Evolutionary conservation across 106 monocot genomes (phyloP), one percentile per base, ranked within the genome.

Genomic region (Dendrobium chrysotoxum): DNA sequence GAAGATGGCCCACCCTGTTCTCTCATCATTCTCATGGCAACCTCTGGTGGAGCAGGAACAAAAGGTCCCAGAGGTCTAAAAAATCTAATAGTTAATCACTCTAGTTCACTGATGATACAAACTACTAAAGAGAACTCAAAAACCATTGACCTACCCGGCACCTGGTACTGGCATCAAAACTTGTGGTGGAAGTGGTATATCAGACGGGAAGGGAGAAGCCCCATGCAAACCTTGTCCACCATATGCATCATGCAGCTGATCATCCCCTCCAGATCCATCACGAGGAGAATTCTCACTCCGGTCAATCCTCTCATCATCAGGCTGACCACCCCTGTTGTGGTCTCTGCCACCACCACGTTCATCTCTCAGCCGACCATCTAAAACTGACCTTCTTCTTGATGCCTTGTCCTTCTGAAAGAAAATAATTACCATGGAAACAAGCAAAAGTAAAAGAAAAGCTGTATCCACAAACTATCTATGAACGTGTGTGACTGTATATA

Each of bases 161-260:
- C 99, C 99, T 67, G 99, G 93, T 39, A 99, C 93, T 75, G 99
- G 99, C 99, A 99, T 93, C 80, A 99, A 83, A 53, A 99, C 84
- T 58, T 89, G 92, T 10, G 95, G 96, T 30, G 92, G 94, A 70
- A 84, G 83, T 1, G 95, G 86, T 7, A 95, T 83, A 79, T 98
- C 95, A 40, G 91, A 77, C 72, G 93, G 83, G 80, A 93, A 93
- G 10, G 92, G 83, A 80, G 88, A 82, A 80, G 83, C 85, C 40
- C 90, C 93, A 79, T 78, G 88, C 77, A 94, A 80, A 4, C 90
- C 88, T 84, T 86, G 88, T 40, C 82, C 86, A 75, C 86, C 91
- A 86, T 87, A 95, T 12, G 87, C 85, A 85, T 91, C 95, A 83
- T 79, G 88, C 81, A 88, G 78, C 40, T 80, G 78, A 25, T 95